These are phyloP conservation scores for Colletotrichum cereale DNA, from an alignment of 2,329 filamentous ascomycete species.

Conservation along the genomic window DNA sequence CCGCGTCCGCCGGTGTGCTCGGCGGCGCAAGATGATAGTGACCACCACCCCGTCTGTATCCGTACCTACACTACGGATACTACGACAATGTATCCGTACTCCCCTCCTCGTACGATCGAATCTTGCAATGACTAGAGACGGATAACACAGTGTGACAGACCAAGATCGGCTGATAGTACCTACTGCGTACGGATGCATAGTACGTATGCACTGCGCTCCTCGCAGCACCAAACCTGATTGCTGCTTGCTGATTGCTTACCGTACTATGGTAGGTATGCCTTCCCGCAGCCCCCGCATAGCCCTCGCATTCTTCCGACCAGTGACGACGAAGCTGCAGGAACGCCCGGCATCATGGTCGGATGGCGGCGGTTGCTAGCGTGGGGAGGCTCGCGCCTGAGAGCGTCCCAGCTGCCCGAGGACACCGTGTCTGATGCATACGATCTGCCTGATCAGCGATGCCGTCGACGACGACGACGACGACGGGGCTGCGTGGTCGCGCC, in stretches of 20 bases:
- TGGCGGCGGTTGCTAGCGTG: neutral
- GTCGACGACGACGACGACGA: conserved; percentile 4
- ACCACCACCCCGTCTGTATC: too few species aligned
- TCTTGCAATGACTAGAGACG: conserved; percentile 16
- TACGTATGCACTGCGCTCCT: neutral
- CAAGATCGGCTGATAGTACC: neutral
- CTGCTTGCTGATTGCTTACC: neutral
- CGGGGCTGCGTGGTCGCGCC: neutral
- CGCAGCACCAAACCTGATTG: neutral
- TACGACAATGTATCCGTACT: neutral
- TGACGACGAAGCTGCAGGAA: conserved; percentile 37
- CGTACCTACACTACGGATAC: too few species aligned
- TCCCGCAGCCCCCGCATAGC: neutral
- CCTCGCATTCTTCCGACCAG: conserved; percentile 22
- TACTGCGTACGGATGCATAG: too few species aligned
- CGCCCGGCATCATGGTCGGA: conserved; percentile 10
- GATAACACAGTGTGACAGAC: conserved; percentile 21
- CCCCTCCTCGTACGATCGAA: neutral
- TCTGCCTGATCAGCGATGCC: conserved; percentile 28
- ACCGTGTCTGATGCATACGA: conserved; percentile 26
- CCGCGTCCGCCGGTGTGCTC: neutral
- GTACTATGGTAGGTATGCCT: too few species aligned
- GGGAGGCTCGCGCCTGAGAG: neutral
- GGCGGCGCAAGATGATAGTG: too few species aligned
- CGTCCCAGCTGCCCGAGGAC: conserved; percentile 1